Conservation (phyloP, 1,284 basidiomycete genomes). For the Abortiporus biennis region DNA sequence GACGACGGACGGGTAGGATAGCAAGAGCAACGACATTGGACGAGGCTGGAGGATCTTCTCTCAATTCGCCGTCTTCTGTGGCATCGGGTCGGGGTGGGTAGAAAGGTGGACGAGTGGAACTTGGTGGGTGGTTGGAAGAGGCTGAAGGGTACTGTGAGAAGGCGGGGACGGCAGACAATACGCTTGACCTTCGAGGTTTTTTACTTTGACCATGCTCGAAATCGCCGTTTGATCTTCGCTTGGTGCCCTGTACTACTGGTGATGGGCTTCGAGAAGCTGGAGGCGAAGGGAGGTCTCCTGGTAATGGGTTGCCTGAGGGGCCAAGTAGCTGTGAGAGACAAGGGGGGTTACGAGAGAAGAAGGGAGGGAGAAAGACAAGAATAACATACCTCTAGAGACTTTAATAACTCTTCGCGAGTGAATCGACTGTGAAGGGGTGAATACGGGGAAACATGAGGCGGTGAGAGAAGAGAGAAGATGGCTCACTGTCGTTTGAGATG, state of each 20-base stretch:
- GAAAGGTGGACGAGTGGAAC: constrained; percentile 14
- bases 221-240: constrained; percentile 52
- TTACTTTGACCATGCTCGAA: constrained; percentile 41
- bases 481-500: constrained; percentile 34
- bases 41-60: constrained; percentile 20
- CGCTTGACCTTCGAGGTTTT: constrained; percentile 43
- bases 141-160: constrained; percentile 19
- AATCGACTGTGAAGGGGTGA: constrained; percentile 38
- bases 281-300: constrained; percentile 60
- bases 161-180: constrained; percentile 28
- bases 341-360: constrained; percentile 14
- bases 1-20: constrained; percentile 57
- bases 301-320: constrained; percentile 45
- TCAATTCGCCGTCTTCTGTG: constrained; percentile 30
- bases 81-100: constrained; percentile 21
- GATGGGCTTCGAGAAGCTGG: constrained; percentile 59
- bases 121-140: constrained; percentile 12
- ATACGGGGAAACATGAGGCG: constrained; percentile 17
- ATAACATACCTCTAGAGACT: constrained; percentile 47
- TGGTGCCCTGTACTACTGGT: constrained; percentile 43
- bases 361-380: constrained; percentile 8
- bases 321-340: constrained; percentile 47
- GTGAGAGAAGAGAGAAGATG: constrained; percentile 18
- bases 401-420: constrained; percentile 56
- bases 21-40: constrained; percentile 18